Conservation (phyloP, 768 basidiomycete species). For the Lactarius evosmus region DNA sequence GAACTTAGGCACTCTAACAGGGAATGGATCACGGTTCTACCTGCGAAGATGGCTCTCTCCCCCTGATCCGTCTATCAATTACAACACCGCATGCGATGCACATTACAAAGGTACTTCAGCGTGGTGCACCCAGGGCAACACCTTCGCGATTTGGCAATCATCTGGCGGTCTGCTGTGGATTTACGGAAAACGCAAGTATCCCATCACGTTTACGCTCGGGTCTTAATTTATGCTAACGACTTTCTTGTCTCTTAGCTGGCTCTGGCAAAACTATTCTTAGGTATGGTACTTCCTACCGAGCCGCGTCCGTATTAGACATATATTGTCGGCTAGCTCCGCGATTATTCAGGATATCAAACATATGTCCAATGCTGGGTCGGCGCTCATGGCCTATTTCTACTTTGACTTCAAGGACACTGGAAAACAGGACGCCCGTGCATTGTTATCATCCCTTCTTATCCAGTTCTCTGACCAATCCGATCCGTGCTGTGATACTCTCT, state of each 20-base stretch:
- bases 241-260: background rate
- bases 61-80: too few relatives aligned
- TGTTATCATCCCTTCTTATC: background rate
- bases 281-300: background rate
- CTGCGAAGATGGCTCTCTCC: too few relatives aligned
- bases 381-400: background rate
- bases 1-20: too few relatives aligned
- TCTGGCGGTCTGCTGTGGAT: background rate
- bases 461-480: background rate
- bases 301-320: background rate
- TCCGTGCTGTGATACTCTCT: background rate
- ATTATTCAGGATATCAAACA: background rate
- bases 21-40: too few relatives aligned
- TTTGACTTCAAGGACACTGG: background rate
- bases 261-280: background rate
- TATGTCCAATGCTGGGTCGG: background rate
- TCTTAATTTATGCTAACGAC: background rate
- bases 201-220: background rate
- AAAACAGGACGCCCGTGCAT: background rate
- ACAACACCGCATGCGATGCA: too few relatives aligned
- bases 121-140: too few relatives aligned
- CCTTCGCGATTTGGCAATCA: too few relatives aligned
- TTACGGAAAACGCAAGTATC: background rate
- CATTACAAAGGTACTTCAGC: too few relatives aligned
- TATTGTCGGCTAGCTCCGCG: background rate